phyloP scores from a whole-genome alignment of 306 rosid genomes.

The Fragaria nilgerrensis region DNA sequence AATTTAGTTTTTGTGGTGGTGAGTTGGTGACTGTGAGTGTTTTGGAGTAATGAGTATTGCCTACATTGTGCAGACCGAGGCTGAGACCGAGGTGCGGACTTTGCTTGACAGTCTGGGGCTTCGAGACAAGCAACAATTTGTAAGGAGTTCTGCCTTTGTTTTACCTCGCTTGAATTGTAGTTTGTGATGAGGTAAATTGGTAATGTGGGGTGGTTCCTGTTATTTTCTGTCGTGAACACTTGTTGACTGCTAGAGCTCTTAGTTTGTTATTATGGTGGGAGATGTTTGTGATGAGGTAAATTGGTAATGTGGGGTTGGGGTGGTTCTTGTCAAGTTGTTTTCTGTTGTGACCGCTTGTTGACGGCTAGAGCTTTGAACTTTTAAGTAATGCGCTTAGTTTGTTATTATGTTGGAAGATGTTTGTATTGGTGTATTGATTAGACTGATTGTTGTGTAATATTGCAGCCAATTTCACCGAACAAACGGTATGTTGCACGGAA shows the following conservation, averaged over 20 bases:
- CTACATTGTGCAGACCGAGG: slow-evolving; percentile 50
- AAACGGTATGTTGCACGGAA: slow-evolving; percentile 85
- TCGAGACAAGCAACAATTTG: slow-evolving; percentile 83
- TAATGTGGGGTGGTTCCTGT: background rate
- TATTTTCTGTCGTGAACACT: background rate
- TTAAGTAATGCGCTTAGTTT: background rate
- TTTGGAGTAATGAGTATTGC: background rate
- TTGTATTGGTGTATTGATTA: slow-evolving; percentile 12
- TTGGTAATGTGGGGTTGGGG: background rate
- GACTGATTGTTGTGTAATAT: slow-evolving; percentile 26
- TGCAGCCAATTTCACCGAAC: slow-evolving; percentile 86
- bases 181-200: background rate
- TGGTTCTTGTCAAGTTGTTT: no score
- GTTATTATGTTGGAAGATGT: background rate
- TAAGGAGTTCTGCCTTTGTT: slow-evolving; percentile 33
- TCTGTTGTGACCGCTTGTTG: background rate
- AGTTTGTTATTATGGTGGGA: no score
- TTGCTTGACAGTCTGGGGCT: slow-evolving; percentile 79
- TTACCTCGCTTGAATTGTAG: background rate
- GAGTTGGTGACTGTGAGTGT: slow-evolving; percentile 16
- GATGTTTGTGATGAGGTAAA: background rate
- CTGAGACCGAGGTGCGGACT: slow-evolving; percentile 65
- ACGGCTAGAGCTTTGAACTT: slow-evolving; percentile 7
- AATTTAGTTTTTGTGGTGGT: background rate
- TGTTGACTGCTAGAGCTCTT: background rate